These are phyloP conservation scores for Mycena polygramma DNA, from an alignment of 768 basidiomycete genomes.

Conservation along the genomic window DNA sequence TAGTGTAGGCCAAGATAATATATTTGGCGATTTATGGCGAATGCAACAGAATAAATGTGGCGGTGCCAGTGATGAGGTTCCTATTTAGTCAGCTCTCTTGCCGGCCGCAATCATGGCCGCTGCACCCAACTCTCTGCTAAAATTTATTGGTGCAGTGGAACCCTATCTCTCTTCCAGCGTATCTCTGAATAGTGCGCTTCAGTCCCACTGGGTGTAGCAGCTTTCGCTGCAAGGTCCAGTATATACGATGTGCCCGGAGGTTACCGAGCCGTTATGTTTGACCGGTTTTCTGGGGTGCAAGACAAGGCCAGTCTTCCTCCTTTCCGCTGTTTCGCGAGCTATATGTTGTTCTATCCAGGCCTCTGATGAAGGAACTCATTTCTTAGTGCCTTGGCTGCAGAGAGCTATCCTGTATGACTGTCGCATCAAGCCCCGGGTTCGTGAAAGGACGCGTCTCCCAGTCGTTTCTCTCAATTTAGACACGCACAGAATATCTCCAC, in stretches of 20 bases:
- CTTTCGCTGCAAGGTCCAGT: constrained; percentile 53
- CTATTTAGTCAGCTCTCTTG: constrained; percentile 13
- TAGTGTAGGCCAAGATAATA: no score
- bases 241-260: constrained; percentile 89
- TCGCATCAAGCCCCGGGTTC: constrained; percentile 93
- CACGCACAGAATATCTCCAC: constrained; percentile 93
- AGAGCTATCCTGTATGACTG: constrained; percentile 97
- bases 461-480: not conserved
- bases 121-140: constrained; percentile 21
- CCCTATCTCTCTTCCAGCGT: constrained; percentile 22
- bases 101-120: constrained; percentile 32
- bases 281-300: constrained; percentile 94
- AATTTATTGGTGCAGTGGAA: constrained; percentile 25
- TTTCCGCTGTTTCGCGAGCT: constrained; percentile 1
- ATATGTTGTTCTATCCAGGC: constrained; percentile 62
- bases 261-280: constrained; percentile 97
- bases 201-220: constrained; percentile 56
- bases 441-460: constrained; percentile 40
- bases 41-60: not conserved
- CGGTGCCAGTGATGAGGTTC: constrained; percentile 34
- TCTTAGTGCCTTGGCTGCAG: constrained; percentile 96
- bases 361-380: constrained; percentile 93
- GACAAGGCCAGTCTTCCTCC: constrained; percentile 62
- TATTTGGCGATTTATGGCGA: no score
- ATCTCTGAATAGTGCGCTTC: constrained; percentile 14